Percentiles rank a stretch among this genome's conserved stretches.
Conservation (phyloP, 257 asterid species). For the Penstemon davidsonii region DNA sequence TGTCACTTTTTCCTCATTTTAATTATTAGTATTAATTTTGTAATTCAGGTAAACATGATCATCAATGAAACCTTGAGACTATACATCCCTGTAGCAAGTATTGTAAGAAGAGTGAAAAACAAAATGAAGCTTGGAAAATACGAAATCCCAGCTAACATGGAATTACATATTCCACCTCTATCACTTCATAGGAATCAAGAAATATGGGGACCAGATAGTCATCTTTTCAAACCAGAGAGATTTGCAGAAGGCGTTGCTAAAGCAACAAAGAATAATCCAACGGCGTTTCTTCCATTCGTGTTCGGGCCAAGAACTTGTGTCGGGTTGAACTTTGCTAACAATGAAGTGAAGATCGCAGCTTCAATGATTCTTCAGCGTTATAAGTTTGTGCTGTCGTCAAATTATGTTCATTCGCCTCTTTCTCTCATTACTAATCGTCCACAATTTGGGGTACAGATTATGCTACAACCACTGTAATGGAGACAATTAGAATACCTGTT, state of each 20-base stretch:
- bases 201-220: too few relatives aligned
- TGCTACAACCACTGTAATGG: slow-evolving; percentile 36
- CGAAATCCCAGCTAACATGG: slow-evolving; percentile 37
- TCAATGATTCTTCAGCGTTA: slow-evolving; percentile 48
- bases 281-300: slow-evolving; percentile 49
- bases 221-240: too few relatives aligned
- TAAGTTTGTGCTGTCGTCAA: slow-evolving; percentile 41
- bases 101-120: slow-evolving; percentile 33
- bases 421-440: slow-evolving; percentile 42
- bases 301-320: slow-evolving; percentile 45
- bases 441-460: slow-evolving; percentile 43
- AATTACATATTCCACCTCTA: neutral
- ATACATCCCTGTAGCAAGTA: slow-evolving; percentile 36
- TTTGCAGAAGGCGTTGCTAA: too few relatives aligned
- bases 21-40: neutral
- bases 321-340: slow-evolving; percentile 44
- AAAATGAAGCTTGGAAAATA: slow-evolving; percentile 32
- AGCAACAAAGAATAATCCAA: slow-evolving; percentile 45
- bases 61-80: slow-evolving; percentile 44
- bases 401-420: slow-evolving; percentile 48
- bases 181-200: too few relatives aligned
- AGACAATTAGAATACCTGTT: too few relatives aligned
- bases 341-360: slow-evolving; percentile 41
- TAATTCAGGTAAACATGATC: slow-evolving; percentile 39
- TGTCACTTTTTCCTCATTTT: neutral